Evolutionary conservation across 106 monocot genomes (phyloP).

Genomic region (Apostasia ramifera): DNA sequence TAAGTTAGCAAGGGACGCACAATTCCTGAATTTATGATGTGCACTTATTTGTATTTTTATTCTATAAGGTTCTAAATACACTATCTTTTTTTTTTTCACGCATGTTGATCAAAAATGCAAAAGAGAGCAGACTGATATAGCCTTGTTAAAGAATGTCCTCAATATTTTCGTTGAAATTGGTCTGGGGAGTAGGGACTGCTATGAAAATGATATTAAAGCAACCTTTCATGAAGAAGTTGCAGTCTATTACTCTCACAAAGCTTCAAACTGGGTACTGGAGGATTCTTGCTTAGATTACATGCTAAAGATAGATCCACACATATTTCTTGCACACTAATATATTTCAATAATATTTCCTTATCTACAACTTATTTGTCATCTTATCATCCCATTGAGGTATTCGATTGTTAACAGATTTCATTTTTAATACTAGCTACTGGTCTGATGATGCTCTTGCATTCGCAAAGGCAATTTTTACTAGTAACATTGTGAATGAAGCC

Average conservation of each 20-base stretch:
- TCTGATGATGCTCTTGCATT: no score
- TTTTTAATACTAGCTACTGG: no score
- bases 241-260: constrained; percentile 71
- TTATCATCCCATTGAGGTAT: no score
- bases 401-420: no score
- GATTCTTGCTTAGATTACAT: constrained; percentile 87
- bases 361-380: no score
- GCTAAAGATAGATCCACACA: constrained; percentile 40
- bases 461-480: no score
- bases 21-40: background rate
- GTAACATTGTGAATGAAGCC: no score
- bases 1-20: constrained; percentile 32
- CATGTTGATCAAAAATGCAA: constrained; percentile 74
- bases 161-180: constrained; percentile 79
- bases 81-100: background rate
- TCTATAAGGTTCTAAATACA: background rate
- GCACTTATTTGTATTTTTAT: background rate
- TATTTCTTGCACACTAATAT: background rate
- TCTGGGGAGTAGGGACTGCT: constrained; percentile 50
- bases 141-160: constrained; percentile 57
- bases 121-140: constrained; percentile 65
- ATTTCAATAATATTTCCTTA: background rate
- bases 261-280: constrained; percentile 70
- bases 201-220: constrained; percentile 75
- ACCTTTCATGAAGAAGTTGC: constrained; percentile 53